Conservation (phyloP, 371 early-diverging fungal genomes). For the Apophysomyces elegans region DNA sequence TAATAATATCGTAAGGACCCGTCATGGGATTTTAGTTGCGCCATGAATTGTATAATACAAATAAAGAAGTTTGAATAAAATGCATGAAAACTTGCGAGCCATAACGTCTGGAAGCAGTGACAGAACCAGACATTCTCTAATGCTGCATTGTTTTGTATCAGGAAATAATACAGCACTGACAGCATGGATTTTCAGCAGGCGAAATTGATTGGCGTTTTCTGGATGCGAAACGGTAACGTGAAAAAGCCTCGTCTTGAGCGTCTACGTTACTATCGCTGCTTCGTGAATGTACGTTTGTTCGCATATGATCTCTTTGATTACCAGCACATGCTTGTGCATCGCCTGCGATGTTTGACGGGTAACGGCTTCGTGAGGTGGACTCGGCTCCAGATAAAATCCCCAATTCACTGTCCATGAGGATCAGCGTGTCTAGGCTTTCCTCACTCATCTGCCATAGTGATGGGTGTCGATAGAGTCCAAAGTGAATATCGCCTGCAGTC, state of each 20-base stretch:
- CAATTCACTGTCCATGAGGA: conserved; percentile 23
- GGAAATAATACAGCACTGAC: neutral
- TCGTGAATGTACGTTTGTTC: neutral
- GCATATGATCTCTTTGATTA: conserved; percentile 7
- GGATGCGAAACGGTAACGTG: neutral
- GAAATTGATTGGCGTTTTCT: conserved; percentile 5
- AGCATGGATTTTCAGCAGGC: conserved; percentile 4
- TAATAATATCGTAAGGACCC: neutral
- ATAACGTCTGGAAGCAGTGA: neutral
- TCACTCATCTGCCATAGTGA: conserved; percentile 36
- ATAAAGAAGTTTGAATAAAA: neutral
- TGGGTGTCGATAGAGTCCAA: conserved; percentile 38
- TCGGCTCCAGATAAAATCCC: conserved; percentile 4
- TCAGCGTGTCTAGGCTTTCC: conserved; percentile 30
- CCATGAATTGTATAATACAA: conserved; percentile 9
- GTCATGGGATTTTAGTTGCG: conserved; percentile 1
- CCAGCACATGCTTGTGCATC: conserved; percentile 8
- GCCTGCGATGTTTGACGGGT: conserved; percentile 5
- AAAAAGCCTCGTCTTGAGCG: neutral
- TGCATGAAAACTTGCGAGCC: neutral
- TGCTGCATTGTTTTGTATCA: neutral
- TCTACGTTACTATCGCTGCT: conserved; percentile 1
- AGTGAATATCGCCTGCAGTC: conserved; percentile 38
- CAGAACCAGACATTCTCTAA: neutral
- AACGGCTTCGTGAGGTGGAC: neutral